Evolutionary conservation across 164 flowering plant genomes (phyloP).

Genomic region (Vitis amurensis): DNA sequence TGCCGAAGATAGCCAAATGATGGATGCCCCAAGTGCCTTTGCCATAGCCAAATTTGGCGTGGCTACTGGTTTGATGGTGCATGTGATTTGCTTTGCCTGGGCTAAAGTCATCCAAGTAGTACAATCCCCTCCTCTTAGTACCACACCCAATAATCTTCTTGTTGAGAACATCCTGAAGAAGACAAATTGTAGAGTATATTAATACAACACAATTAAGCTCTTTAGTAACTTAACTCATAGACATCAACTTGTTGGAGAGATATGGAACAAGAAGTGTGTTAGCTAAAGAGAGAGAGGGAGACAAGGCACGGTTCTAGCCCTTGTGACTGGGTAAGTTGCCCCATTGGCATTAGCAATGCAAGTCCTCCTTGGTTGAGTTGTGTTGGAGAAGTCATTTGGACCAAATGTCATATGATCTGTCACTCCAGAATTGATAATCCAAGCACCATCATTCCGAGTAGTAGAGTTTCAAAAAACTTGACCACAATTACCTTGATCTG

Average conservation of each 20-base stretch:
- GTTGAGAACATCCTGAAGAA: no score
- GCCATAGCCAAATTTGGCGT: conserved; percentile 5
- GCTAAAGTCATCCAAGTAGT: no score
- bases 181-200: no score
- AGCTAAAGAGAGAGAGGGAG: conserved; percentile 1
- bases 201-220: no score
- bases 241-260: no score
- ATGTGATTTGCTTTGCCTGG: background rate
- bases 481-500: conserved; percentile 10
- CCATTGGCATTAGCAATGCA: conserved; percentile 8
- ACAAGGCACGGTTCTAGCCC: background rate
- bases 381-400: background rate
- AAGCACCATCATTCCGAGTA: conserved; percentile 5
- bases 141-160: no score
- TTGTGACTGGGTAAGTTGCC: background rate
- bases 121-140: no score
- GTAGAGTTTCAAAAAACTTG: conserved; percentile 5
- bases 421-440: background rate
- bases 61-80: conserved; percentile 1
- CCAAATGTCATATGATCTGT: background rate
- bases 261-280: conserved; percentile 1
- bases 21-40: conserved; percentile 1
- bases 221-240: no score
- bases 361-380: background rate
- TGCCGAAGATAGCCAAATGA: conserved; percentile 7